These are phyloP conservation scores for Begonia loranthoides DNA, from an alignment of 306 rosid species.

Conservation along the genomic window DNA sequence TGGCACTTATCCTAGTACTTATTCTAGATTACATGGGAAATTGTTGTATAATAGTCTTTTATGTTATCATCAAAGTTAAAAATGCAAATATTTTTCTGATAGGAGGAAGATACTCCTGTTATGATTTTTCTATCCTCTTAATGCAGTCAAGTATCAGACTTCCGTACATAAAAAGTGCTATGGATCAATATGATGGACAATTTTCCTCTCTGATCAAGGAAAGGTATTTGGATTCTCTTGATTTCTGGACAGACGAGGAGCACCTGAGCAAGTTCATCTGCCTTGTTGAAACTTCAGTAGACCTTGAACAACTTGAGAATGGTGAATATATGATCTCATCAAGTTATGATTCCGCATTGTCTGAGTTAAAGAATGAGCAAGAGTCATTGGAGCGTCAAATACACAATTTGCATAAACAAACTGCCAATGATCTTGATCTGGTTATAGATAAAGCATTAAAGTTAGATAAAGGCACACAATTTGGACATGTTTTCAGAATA, in stretches of 20 bases:
- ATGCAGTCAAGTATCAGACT: slow-evolving; percentile 81
- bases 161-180: slow-evolving; percentile 61
- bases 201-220: slow-evolving; percentile 59
- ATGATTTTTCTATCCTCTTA: slow-evolving; percentile 11
- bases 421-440: slow-evolving; percentile 82
- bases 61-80: no score
- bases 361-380: slow-evolving; percentile 54
- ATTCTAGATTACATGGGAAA: no score
- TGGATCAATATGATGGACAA: slow-evolving; percentile 59
- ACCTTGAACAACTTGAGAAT: slow-evolving; percentile 89
- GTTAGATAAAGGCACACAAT: slow-evolving; percentile 83
- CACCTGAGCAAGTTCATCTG: slow-evolving; percentile 65
- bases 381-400: slow-evolving; percentile 61
- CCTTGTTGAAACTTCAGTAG: slow-evolving; percentile 80
- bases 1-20: no score
- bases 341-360: slow-evolving; percentile 56
- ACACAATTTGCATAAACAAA: slow-evolving; percentile 55
- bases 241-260: slow-evolving; percentile 60
- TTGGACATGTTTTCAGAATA: slow-evolving; percentile 92
- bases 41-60: no score
- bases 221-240: slow-evolving; percentile 48
- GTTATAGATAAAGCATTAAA: slow-evolving; percentile 71
- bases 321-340: slow-evolving; percentile 93
- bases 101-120: no score
- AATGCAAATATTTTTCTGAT: no score